Conservation (phyloP, 1,139 yeast species). For the Meyerozyma sp. region DNA sequence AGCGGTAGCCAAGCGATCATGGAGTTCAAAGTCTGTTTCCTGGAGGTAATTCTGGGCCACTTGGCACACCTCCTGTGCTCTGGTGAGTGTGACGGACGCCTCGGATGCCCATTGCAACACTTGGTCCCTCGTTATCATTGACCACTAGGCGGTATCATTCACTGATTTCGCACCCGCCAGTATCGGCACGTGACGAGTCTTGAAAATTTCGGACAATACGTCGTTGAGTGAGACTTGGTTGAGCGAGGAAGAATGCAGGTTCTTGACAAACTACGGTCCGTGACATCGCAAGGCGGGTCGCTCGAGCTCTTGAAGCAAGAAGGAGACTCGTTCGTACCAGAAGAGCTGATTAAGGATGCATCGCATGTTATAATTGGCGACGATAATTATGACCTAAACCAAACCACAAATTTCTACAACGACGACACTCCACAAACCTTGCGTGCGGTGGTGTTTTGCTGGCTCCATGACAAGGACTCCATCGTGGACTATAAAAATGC, state of each 20-base stretch:
- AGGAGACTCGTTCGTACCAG: background rate
- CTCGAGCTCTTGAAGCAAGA: background rate
- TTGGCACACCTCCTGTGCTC: background rate
- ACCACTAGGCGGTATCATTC: background rate
- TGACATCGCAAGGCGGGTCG: background rate
- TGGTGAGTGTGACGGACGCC: background rate
- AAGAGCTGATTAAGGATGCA: conserved; percentile 27
- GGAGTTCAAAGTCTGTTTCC: background rate
- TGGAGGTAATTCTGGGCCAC: background rate
- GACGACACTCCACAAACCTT: conserved; percentile 50
- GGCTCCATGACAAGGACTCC: conserved; percentile 69
- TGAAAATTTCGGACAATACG: background rate
- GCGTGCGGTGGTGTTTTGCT: conserved; percentile 69
- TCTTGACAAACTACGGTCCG: background rate
- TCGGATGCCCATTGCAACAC: background rate
- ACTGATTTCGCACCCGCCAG: background rate
- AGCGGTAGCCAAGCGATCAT: background rate
- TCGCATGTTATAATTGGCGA: conserved; percentile 28
- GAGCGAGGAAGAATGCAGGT: background rate
- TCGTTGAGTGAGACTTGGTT: background rate
- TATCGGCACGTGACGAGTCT: background rate
- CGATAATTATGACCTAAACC: conserved; percentile 28
- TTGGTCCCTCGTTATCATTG: background rate
- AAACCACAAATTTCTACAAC: conserved; percentile 52
- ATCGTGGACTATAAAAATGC: conserved; percentile 79